These are phyloP conservation scores for Penicillium pulvis DNA, from an alignment of 495 filamentous ascomycete species.

Conservation along the genomic window DNA sequence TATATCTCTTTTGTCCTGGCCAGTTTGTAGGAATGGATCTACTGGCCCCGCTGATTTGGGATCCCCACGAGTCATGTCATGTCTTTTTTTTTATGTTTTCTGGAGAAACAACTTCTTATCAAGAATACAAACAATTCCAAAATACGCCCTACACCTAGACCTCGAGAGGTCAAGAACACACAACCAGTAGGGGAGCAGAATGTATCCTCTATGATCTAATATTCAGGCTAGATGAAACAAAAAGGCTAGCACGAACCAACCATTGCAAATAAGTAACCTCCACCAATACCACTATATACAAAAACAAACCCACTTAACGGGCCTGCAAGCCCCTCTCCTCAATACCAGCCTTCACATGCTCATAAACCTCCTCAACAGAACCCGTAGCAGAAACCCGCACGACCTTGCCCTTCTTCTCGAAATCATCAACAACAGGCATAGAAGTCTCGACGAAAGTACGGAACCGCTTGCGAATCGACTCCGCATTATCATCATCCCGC, in stretches of 20 bases:
- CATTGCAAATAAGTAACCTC: background rate
- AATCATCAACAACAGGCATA: constrained; percentile 93
- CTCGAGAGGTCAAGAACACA: too few species aligned
- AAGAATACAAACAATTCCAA: constrained; percentile 31
- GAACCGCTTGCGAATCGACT: constrained; percentile 95
- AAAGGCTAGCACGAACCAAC: background rate
- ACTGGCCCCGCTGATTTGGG: constrained; percentile 31
- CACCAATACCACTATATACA: constrained; percentile 9
- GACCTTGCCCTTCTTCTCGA: constrained; percentile 74
- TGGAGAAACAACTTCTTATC: constrained; percentile 23
- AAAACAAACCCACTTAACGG: constrained; percentile 21
- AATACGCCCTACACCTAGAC: background rate
- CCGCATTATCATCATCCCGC: constrained; percentile 87
- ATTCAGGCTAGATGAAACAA: background rate
- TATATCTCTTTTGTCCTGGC: constrained; percentile 22
- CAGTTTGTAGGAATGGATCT: constrained; percentile 30
- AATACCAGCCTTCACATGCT: constrained; percentile 60
- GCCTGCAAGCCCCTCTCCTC: constrained; percentile 45
- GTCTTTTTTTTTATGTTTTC: constrained; percentile 32
- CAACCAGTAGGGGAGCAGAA: too few species aligned
- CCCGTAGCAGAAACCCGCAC: constrained; percentile 72
- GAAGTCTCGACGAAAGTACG: constrained; percentile 89
- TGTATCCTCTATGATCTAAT: background rate
- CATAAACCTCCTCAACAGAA: constrained; percentile 73
- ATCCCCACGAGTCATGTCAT: constrained; percentile 45